These are phyloP conservation scores for Eucalyptus sp. DNA, from an alignment of 345 rosid species.

Conservation along the genomic window DNA sequence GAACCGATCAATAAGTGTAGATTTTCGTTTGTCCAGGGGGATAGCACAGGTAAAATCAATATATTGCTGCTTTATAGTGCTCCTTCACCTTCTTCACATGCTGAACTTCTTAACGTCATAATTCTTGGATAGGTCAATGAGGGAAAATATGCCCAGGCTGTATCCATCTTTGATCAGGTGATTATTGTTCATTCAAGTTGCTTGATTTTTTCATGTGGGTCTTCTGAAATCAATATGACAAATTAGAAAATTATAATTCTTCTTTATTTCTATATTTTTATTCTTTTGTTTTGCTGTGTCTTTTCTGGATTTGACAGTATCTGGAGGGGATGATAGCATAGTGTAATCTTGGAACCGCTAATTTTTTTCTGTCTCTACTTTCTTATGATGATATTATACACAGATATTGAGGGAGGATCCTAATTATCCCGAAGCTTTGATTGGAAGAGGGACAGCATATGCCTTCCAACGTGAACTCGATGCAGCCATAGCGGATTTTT, in stretches of 20 bases:
- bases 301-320: not conserved
- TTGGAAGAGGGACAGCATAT: constrained; percentile 96
- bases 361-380: not conserved
- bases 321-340: not conserved
- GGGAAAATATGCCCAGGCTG: constrained; percentile 79
- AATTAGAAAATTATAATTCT: not conserved
- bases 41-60: constrained; percentile 70
- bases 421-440: constrained; percentile 81
- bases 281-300: not conserved
- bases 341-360: not conserved
- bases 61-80: not conserved
- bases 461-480: constrained; percentile 89
- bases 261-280: not conserved
- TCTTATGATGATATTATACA: not conserved
- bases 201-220: not conserved
- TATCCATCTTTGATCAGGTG: constrained; percentile 91
- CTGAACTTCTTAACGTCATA: not conserved
- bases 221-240: not conserved
- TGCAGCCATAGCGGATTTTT: constrained; percentile 80
- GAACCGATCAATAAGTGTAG: constrained; percentile 73
- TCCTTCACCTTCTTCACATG: not conserved
- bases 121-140: constrained; percentile 71
- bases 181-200: not conserved
- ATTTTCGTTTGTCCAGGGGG: constrained; percentile 92
- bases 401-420: constrained; percentile 90